phyloP scores from a whole-genome alignment of 441 rosid genomes.

The Euphorbia corollata region DNA sequence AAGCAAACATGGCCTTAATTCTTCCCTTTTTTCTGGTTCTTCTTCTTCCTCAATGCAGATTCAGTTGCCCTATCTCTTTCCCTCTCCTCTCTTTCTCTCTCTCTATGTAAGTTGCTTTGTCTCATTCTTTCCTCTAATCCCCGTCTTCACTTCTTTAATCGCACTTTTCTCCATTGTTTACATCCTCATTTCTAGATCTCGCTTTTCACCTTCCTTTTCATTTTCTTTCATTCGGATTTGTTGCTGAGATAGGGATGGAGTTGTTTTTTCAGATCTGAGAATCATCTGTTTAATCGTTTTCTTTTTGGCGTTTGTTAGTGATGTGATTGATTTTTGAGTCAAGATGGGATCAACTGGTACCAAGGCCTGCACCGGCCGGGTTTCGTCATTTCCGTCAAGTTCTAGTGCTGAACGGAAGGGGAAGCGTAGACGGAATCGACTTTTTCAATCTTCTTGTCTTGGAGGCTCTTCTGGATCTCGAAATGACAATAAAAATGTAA shows the following conservation, averaged over 20 bases:
- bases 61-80: conserved; percentile 17
- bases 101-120: conserved; percentile 37
- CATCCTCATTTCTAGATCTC: not conserved
- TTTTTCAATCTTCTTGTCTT: conserved; percentile 67
- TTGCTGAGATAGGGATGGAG: too few species aligned
- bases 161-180: conserved; percentile 13
- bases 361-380: conserved; percentile 37
- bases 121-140: conserved; percentile 31
- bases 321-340: conserved; percentile 17
- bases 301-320: conserved; percentile 5
- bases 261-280: conserved; percentile 13
- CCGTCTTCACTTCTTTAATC: conserved; percentile 20
- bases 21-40: not conserved
- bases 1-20: conserved; percentile 5
- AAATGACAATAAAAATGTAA: conserved; percentile 32
- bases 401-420: conserved; percentile 32
- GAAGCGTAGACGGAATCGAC: conserved; percentile 46
- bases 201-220: not conserved
- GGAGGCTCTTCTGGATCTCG: conserved; percentile 60
- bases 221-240: not conserved
- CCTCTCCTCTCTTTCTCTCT: conserved; percentile 25
- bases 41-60: conserved; percentile 3
- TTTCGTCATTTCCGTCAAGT: conserved; percentile 27
- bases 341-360: conserved; percentile 87
- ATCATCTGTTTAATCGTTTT: conserved; percentile 11